These are phyloP conservation scores for Apiospora marii DNA, from an alignment of 2,329 filamentous ascomycete genomes.

Conservation along the genomic window DNA sequence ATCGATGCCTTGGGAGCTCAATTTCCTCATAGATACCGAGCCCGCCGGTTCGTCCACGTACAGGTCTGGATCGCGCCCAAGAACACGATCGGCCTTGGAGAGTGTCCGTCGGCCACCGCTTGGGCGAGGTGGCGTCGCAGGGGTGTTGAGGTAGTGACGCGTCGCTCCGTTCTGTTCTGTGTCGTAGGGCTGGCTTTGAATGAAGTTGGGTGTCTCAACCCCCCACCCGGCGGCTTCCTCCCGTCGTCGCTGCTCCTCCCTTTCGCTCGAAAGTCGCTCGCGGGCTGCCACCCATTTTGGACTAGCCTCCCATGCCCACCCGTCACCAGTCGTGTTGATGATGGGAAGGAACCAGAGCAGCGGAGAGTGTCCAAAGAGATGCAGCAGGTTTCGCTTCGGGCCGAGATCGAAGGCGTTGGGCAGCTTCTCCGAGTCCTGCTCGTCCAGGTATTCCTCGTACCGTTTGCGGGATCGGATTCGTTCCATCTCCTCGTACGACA, in stretches of 20 bases:
- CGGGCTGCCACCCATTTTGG: constrained; percentile 78
- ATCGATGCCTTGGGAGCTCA: constrained; percentile 55
- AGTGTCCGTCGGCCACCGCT: constrained; percentile 47
- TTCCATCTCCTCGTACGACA: constrained; percentile 64
- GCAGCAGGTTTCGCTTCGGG: constrained; percentile 77
- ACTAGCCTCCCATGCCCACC: constrained; percentile 93
- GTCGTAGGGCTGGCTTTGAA: constrained; percentile 33
- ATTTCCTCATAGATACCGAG: constrained; percentile 54
- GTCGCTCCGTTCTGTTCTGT: constrained; percentile 37
- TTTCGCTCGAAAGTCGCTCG: constrained; percentile 65
- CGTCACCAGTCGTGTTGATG: constrained; percentile 86
- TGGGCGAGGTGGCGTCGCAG: constrained; percentile 29
- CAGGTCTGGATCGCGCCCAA: constrained; percentile 64
- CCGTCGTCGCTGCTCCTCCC: constrained; percentile 66
- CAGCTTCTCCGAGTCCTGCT: constrained; percentile 85
- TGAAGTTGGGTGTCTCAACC: constrained; percentile 40
- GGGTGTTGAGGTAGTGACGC: constrained; percentile 43
- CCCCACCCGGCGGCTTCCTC: constrained; percentile 76
- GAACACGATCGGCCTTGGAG: constrained; percentile 66
- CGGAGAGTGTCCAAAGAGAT: constrained; percentile 80
- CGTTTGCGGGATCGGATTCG: constrained; percentile 61
- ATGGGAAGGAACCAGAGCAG: constrained; percentile 82
- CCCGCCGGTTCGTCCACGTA: constrained; percentile 58
- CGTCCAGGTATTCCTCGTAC: constrained; percentile 81
- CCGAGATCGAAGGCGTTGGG: constrained; percentile 95